Base-by-base conservation (phyloP, 2,329 filamentous ascomycete genomes). In the Leptographium wingfieldii region DNA sequence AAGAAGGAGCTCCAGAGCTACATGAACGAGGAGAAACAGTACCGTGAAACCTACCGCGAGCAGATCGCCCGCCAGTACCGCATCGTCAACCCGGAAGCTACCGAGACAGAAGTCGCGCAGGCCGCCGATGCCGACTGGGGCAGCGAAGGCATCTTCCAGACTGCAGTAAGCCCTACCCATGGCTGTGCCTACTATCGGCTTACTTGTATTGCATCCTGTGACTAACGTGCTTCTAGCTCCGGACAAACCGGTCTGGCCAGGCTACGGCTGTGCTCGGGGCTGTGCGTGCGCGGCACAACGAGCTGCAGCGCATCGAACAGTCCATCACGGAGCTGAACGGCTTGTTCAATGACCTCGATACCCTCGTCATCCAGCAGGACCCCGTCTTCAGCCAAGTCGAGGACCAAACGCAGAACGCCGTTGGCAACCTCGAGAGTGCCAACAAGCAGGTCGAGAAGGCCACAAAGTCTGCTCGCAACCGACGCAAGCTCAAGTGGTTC, bases 401-500 rank as follows among this genome's bases (percentile, higher is more conserved):
- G 71, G 70, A 80, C 59, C 84, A 87, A 69, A 87, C 87, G 48
- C 74, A 81, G 61, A 76, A 85, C 67, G 86, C 87, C 14, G 80
- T 80, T 63, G 76, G 82, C 62, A 81, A 91, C 69, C 80, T 89
- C 57, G 78, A 86, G 66, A 79, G 83, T 64, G 88, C 82, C 65
- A 90, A 88, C 72, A 76, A 77, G 62, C 80, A 92, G 66, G 81
- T 92, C 62, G 79, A 80, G 65, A 78, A 82, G 68, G 88, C 85
- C 62, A 88, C 86, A 66, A 77, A 81, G 64, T 80, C 81, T 67
- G 88, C 87, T 56, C 78, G 81, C 65, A 79, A 82, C 66, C 80
- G 82, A 66, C 81, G 87, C 67, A 88, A 84, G 76, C 81, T 90
- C 73, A 92, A 92, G 78, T 92, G 89, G 88, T 90, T 82, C 80